These are phyloP conservation scores for Chytriomyces sp. DNA, from an alignment of 192 early-diverging fungal species.

Conservation along the genomic window DNA sequence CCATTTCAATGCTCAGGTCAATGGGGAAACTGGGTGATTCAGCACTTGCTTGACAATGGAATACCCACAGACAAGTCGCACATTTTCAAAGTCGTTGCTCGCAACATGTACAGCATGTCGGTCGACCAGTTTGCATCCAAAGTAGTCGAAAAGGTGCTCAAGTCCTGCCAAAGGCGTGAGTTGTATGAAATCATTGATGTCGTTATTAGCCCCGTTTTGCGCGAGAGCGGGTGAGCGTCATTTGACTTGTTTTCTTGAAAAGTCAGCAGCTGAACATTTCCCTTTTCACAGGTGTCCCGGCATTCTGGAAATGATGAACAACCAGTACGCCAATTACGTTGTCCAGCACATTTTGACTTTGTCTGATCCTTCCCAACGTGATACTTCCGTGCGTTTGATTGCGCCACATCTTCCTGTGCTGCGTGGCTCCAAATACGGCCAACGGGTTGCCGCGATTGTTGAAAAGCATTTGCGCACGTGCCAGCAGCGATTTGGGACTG, in stretches of 20 bases:
- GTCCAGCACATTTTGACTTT: conserved; percentile 73
- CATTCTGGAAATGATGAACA: conserved; percentile 75
- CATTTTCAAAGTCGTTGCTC: conserved; percentile 51
- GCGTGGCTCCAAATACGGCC: conserved; percentile 75
- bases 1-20: conserved; percentile 51
- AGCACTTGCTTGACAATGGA: conserved; percentile 75
- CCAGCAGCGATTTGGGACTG: conserved; percentile 39
- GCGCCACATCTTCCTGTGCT: conserved; percentile 71
- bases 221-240: conserved; percentile 38
- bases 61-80: conserved; percentile 57
- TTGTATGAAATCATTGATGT: conserved; percentile 55
- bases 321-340: conserved; percentile 82
- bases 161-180: conserved; percentile 49
- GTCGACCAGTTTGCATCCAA: conserved; percentile 80
- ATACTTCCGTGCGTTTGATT: conserved; percentile 63
- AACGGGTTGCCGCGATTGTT: conserved; percentile 61
- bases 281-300: conserved; percentile 45
- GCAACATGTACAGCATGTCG: conserved; percentile 57
- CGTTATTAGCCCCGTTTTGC: conserved; percentile 38
- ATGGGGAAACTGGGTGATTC: conserved; percentile 86
- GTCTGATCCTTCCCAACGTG: conserved; percentile 61
- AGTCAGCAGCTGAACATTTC: conserved; percentile 29
- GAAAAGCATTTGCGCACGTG: conserved; percentile 52
- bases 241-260: conserved; percentile 38
- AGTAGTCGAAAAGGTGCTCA: conserved; percentile 75